A percentile compares a stretch with the other conserved stretches of the same genome.
Conservation (phyloP, 306 rosid genomes). For the Malus sieversii region DNA sequence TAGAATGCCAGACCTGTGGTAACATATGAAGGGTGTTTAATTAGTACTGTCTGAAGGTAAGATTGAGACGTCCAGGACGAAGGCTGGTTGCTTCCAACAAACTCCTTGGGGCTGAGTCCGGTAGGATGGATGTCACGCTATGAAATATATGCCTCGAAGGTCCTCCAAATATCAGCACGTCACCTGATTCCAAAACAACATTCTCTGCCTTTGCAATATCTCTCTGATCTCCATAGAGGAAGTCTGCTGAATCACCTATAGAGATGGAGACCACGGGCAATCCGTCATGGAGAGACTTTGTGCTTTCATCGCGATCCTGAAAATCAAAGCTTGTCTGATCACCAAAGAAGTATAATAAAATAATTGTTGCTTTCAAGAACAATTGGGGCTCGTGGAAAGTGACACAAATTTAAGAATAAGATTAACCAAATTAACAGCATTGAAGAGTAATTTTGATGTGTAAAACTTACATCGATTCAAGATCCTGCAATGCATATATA, state of each 20-base stretch:
- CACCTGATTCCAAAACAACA: conserved; percentile 56
- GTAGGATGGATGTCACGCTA: conserved; percentile 50
- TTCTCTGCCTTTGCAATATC: conserved; percentile 35
- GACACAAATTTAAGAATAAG: neutral
- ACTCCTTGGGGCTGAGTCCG: conserved; percentile 44
- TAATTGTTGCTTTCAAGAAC: neutral
- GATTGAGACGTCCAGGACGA: conserved; percentile 59
- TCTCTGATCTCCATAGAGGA: conserved; percentile 53
- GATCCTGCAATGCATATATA: no score
- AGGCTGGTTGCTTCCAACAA: conserved; percentile 31
- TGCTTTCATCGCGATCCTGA: conserved; percentile 68
- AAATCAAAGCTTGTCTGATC: neutral
- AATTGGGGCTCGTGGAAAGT: neutral
- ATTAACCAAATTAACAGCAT: neutral
- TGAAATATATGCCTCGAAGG: conserved; percentile 53
- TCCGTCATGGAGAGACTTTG: conserved; percentile 33
- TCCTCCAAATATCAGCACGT: conserved; percentile 68
- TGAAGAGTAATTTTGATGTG: neutral
- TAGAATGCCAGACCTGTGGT: conserved; percentile 6
- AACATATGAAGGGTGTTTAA: neutral
- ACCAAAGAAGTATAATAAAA: neutral
- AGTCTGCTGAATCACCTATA: conserved; percentile 70
- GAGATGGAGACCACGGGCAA: conserved; percentile 68
- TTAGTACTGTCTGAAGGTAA: conserved; percentile 50
- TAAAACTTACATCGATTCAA: neutral